Conservation (phyloP, 306 rosid species). For the Boehmeria nivea region DNA sequence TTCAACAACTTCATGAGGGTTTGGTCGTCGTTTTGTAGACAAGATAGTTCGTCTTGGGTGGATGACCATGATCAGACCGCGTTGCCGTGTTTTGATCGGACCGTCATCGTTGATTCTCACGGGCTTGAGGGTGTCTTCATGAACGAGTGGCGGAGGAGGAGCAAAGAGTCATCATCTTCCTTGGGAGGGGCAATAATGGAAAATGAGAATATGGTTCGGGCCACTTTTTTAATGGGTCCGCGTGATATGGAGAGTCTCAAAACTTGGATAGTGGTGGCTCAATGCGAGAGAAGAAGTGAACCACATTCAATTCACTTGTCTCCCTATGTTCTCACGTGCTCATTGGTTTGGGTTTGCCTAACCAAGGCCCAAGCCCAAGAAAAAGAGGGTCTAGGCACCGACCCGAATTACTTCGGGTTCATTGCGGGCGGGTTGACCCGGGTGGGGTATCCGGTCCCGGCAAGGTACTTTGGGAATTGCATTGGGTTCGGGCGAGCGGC, state of each 20-base stretch:
- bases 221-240: slow-evolving; percentile 15
- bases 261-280: slow-evolving; percentile 3
- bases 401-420: slow-evolving; percentile 36
- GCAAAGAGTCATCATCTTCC: background rate
- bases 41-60: background rate
- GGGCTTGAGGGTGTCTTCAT: slow-evolving; percentile 31
- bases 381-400: background rate
- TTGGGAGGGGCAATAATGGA: no score
- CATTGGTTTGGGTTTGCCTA: slow-evolving; percentile 44
- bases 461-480: slow-evolving; percentile 33
- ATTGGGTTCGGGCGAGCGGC: slow-evolving; percentile 35
- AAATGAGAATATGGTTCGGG: background rate
- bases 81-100: slow-evolving; percentile 25
- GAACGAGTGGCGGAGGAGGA: slow-evolving; percentile 35
- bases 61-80: no score
- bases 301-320: slow-evolving; percentile 28
- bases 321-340: slow-evolving; percentile 38
- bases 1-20: slow-evolving; percentile 41
- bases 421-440: slow-evolving; percentile 47
- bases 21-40: slow-evolving; percentile 36
- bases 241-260: slow-evolving; percentile 29
- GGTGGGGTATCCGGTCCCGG: slow-evolving; percentile 19
- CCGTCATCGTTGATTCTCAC: slow-evolving; percentile 26
- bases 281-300: slow-evolving; percentile 19
- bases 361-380: slow-evolving; percentile 27